A percentile compares a stretch with the other conserved stretches of the same genome.
Evolutionary conservation across 2,329 filamentous ascomycete species (phyloP).

Genomic region (Penicillium sp.): DNA sequence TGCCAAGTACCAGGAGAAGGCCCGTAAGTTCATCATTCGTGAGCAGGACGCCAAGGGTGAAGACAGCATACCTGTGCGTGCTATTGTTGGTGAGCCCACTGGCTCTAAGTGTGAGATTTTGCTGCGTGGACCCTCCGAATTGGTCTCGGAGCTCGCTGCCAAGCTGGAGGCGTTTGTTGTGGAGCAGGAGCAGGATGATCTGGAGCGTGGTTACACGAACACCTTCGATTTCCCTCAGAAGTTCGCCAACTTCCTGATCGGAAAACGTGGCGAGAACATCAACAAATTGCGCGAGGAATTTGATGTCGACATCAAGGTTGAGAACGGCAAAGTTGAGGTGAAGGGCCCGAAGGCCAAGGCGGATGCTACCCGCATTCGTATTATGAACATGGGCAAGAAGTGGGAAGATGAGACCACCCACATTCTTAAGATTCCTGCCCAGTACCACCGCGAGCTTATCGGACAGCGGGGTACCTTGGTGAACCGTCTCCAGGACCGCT

Average conservation of each 20-base stretch:
- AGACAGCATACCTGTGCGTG: slow-evolving; percentile 57
- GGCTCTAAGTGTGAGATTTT: slow-evolving; percentile 54
- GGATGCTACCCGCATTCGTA: slow-evolving; percentile 79
- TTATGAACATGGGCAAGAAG: slow-evolving; percentile 73
- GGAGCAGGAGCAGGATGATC: slow-evolving; percentile 87
- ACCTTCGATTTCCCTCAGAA: slow-evolving; percentile 94
- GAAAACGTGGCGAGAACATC: slow-evolving; percentile 66
- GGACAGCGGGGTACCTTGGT: slow-evolving; percentile 84
- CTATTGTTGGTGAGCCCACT: slow-evolving; percentile 48
- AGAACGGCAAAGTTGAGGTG: slow-evolving; percentile 91
- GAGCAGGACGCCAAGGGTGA: slow-evolving; percentile 54
- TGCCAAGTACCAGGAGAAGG: slow-evolving; percentile 63
- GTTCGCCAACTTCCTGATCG: slow-evolving; percentile 81
- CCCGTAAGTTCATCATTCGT: slow-evolving; percentile 58
- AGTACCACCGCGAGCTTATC: slow-evolving; percentile 93
- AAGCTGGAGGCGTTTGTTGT: slow-evolving; percentile 79
- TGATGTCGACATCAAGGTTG: slow-evolving; percentile 78
- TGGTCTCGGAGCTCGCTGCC: slow-evolving; percentile 68
- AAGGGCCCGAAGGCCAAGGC: slow-evolving; percentile 96
- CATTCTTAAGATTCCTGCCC: slow-evolving; percentile 83
- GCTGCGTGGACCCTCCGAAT: slow-evolving; percentile 72
- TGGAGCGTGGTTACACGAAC: slow-evolving; percentile 83
- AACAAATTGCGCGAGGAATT: slow-evolving; percentile 68
- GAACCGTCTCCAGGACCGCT: slow-evolving; percentile 86
- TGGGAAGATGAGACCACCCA: slow-evolving; percentile 90